Percentiles rank a stretch among this genome's conserved stretches.
These are phyloP conservation scores for Fusarium odoratissimum DNA, from an alignment of 2,329 filamentous ascomycete species.

Conservation along the genomic window DNA sequence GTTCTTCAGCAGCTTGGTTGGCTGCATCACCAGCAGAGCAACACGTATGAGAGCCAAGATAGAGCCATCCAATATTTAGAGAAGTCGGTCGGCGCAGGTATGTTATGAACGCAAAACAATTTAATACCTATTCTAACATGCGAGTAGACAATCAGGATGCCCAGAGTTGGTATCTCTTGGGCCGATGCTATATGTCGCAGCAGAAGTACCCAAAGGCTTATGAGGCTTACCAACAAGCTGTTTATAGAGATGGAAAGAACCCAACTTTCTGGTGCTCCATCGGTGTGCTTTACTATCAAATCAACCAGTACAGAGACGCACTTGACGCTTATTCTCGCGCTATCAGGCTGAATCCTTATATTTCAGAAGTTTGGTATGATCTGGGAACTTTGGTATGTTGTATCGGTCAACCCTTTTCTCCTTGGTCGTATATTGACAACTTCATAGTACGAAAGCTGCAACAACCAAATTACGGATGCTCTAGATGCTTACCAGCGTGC, in stretches of 20 bases:
- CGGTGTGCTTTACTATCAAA: conserved; percentile 98
- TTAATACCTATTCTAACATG: conserved; percentile 1
- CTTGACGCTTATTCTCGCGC: conserved; percentile 97
- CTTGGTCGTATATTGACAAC: conserved; percentile 46
- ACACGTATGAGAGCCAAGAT: conserved; percentile 90
- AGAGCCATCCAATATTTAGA: conserved; percentile 97
- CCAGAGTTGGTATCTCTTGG: conserved; percentile 98
- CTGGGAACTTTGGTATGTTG: conserved; percentile 87
- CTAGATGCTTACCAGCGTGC: conserved; percentile 95
- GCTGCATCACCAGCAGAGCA: conserved; percentile 97
- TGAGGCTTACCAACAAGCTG: conserved; percentile 97
- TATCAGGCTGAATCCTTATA: conserved; percentile 96
- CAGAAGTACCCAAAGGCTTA: conserved; percentile 99
- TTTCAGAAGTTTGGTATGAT: conserved; percentile 99
- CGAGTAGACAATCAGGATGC: conserved; percentile 86
- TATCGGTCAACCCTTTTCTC: background rate
- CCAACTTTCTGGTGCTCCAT: conserved; percentile 99
- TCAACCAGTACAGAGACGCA: conserved; percentile 98
- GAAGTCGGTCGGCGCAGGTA: conserved; percentile 93
- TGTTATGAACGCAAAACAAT: conserved; percentile 47
- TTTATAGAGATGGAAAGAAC: conserved; percentile 96
- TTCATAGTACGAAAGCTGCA: conserved; percentile 91
- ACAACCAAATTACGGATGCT: conserved; percentile 97
- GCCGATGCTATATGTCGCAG: conserved; percentile 98
- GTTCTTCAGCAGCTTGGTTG: conserved; percentile 97